Evolutionary conservation across 768 basidiomycete species (phyloP).

Genomic region (Trametes cubensis): DNA sequence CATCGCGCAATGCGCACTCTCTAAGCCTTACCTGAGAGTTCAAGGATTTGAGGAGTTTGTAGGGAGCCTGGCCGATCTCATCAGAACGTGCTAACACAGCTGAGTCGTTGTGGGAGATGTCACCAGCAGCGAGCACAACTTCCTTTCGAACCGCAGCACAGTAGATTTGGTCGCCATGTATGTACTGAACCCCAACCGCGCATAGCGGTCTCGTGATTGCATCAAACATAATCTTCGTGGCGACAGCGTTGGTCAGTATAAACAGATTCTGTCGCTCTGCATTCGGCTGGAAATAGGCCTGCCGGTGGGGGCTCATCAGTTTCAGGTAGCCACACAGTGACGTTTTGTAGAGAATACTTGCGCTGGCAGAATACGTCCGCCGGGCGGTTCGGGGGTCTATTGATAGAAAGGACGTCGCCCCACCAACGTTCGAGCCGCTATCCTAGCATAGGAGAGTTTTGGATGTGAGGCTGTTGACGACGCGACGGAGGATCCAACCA

Average conservation of each 20-base stretch:
- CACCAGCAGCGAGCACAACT: conserved; percentile 2
- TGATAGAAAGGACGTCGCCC: background rate
- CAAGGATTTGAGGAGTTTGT: conserved; percentile 9
- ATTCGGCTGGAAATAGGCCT: background rate
- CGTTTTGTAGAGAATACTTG: background rate
- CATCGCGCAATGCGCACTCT: no score
- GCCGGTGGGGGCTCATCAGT: background rate
- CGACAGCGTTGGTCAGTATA: background rate
- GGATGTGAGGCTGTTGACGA: background rate
- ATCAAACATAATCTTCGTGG: background rate
- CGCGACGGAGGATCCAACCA: background rate
- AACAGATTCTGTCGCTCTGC: background rate
- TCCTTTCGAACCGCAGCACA: background rate
- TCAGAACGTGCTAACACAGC: background rate
- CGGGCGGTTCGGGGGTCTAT: background rate
- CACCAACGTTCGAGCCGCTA: background rate
- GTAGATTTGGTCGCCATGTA: background rate
- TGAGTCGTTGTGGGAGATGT: background rate
- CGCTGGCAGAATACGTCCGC: background rate
- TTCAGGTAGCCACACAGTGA: background rate
- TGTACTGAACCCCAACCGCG: background rate
- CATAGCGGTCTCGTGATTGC: background rate
- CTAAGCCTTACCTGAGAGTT: conserved; percentile 6
- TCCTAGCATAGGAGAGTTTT: background rate
- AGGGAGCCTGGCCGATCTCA: background rate